These are phyloP conservation scores for Aulographum hederae DNA, from an alignment of 2,329 filamentous ascomycete genomes.

Conservation along the genomic window DNA sequence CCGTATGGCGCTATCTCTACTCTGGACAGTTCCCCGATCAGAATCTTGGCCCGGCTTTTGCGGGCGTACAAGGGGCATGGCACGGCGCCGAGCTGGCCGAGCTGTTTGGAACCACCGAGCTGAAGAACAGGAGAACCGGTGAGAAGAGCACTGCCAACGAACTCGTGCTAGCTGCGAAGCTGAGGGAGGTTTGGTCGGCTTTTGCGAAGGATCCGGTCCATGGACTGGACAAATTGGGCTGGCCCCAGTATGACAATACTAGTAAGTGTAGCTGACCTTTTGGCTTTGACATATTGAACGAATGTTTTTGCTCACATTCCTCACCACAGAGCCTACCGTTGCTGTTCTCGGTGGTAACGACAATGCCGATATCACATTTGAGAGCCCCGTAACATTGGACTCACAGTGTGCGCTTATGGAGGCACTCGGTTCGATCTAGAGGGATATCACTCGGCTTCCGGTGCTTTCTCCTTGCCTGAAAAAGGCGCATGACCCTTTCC, in stretches of 20 bases:
- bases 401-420: no score
- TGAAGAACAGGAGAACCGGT: no score
- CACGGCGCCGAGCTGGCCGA: conserved; percentile 16
- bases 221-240: conserved; percentile 11
- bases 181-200: conserved; percentile 20
- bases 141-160: conserved; percentile 10
- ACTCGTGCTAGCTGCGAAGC: conserved; percentile 13
- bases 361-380: conserved; percentile 2
- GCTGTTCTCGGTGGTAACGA: conserved; percentile 4
- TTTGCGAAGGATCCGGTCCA: conserved; percentile 20
- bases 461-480: no score
- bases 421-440: no score
- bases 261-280: conserved; percentile 3
- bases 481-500: no score
- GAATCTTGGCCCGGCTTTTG: conserved; percentile 10
- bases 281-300: no score
- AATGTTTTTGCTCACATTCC: background rate
- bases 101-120: conserved; percentile 14
- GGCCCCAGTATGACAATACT: conserved; percentile 3
- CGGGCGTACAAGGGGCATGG: conserved; percentile 14
- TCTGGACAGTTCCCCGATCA: conserved; percentile 19
- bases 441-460: no score
- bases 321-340: no score
- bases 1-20: conserved; percentile 21
- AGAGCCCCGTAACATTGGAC: no score